These are phyloP conservation scores for Sindora glabra DNA, from an alignment of 306 rosid species.

Conservation along the genomic window DNA sequence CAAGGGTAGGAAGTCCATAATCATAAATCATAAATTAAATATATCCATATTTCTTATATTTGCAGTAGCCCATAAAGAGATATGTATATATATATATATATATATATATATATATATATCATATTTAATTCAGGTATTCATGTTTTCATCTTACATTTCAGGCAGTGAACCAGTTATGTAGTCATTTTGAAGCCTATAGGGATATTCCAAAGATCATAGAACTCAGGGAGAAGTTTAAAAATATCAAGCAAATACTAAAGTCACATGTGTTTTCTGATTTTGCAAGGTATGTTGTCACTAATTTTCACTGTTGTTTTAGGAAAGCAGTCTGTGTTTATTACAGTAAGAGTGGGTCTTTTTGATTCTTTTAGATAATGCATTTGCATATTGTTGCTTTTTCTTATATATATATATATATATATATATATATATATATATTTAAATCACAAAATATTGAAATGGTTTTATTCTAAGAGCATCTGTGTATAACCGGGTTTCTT, in stretches of 20 bases:
- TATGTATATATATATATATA: no score
- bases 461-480: neutral
- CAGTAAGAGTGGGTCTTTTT: neutral
- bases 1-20: no score
- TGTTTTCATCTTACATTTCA: conserved; percentile 35
- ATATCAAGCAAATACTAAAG: conserved; percentile 94
- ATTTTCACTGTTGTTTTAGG: conserved; percentile 12
- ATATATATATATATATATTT: neutral
- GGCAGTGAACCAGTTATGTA: conserved; percentile 98
- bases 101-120: no score
- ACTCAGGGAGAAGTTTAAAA: conserved; percentile 95
- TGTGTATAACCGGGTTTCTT: conserved; percentile 27
- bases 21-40: no score
- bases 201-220: conserved; percentile 95
- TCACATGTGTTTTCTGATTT: conserved; percentile 97
- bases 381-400: neutral
- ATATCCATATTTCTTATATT: no score
- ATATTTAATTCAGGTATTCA: no score
- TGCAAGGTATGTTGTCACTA: conserved; percentile 55
- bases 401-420: neutral
- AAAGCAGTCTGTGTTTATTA: neutral
- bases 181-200: conserved; percentile 97
- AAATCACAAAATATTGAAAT: neutral
- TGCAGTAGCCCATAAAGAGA: no score
- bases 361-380: neutral